phyloP scores from a whole-genome alignment of 306 rosid genomes.

The Ormosia emarginata region DNA sequence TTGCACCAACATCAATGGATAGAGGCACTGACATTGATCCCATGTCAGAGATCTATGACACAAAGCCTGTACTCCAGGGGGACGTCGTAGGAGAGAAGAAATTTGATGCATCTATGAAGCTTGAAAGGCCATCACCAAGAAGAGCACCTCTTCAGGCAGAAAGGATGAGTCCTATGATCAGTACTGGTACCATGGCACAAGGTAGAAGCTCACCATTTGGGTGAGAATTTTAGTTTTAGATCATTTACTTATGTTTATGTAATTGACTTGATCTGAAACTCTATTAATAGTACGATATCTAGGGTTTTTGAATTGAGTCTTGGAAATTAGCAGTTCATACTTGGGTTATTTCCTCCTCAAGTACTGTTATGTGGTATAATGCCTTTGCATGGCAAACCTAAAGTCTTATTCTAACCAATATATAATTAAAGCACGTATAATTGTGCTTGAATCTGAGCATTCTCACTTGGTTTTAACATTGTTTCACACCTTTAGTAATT shows the following conservation, averaged over 20 bases:
- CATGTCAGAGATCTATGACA: constrained; percentile 62
- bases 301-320: constrained; percentile 55
- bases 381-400: constrained; percentile 63
- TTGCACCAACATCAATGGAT: constrained; percentile 55
- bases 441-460: constrained; percentile 41
- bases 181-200: constrained; percentile 47
- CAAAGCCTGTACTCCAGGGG: constrained; percentile 58
- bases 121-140: constrained; percentile 83
- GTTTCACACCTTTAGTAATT: not conserved
- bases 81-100: constrained; percentile 43
- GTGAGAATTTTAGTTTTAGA: constrained; percentile 21
- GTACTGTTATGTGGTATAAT: constrained; percentile 47
- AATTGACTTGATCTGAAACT: constrained; percentile 40
- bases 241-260: constrained; percentile 16
- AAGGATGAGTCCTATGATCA: constrained; percentile 79
- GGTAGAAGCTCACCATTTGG: constrained; percentile 74
- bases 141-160: constrained; percentile 48
- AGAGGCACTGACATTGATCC: constrained; percentile 64
- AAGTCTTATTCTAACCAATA: constrained; percentile 36
- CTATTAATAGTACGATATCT: constrained; percentile 27
- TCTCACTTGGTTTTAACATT: constrained; percentile 22
- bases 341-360: constrained; percentile 31
- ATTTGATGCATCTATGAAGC: constrained; percentile 59
- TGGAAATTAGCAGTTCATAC: constrained; percentile 28
- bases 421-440: constrained; percentile 27